phyloP scores from a whole-genome alignment of 1,284 basidiomycete species.

The Cryptococcus sp. region DNA sequence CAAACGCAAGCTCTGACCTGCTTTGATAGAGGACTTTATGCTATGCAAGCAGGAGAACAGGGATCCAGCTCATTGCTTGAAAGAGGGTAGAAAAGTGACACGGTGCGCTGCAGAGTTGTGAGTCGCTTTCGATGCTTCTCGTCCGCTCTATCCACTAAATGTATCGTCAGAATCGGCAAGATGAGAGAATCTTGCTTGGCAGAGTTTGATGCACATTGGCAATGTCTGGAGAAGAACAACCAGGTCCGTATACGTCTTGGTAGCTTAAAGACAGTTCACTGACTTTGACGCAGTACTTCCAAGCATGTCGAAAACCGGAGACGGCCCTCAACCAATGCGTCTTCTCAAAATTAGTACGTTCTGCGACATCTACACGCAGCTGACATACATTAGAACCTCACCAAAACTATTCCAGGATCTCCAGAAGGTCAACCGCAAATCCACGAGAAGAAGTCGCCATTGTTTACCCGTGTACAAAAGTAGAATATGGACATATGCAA shows the following conservation, averaged over 20 bases:
- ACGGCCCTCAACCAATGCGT: slow-evolving; percentile 90
- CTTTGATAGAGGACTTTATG: slow-evolving; percentile 90
- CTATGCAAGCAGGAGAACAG: slow-evolving; percentile 92
- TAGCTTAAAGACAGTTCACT: background rate
- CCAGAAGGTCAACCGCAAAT: slow-evolving; percentile 82
- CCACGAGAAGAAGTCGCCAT: slow-evolving; percentile 84
- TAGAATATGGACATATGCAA: slow-evolving; percentile 46
- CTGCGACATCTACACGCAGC: background rate
- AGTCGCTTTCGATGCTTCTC: slow-evolving; percentile 49
- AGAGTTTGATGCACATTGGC: slow-evolving; percentile 92
- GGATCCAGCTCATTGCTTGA: slow-evolving; percentile 89
- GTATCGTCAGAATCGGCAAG: slow-evolving; percentile 72
- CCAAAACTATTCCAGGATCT: slow-evolving; percentile 89
- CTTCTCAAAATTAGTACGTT: slow-evolving; percentile 83
- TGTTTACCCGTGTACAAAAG: slow-evolving; percentile 75
- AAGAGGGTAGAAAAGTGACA: slow-evolving; percentile 94
- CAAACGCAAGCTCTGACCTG: background rate
- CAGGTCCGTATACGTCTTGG: slow-evolving; percentile 62
- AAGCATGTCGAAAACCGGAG: slow-evolving; percentile 87
- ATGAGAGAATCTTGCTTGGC: slow-evolving; percentile 88
- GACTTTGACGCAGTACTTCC: slow-evolving; percentile 70
- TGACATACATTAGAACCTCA: slow-evolving; percentile 66
- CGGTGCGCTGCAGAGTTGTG: slow-evolving; percentile 93
- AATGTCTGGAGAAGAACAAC: slow-evolving; percentile 92
- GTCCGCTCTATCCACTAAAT: no score